Conservation (phyloP, 805 yeast species). For the Ogataea pini region DNA sequence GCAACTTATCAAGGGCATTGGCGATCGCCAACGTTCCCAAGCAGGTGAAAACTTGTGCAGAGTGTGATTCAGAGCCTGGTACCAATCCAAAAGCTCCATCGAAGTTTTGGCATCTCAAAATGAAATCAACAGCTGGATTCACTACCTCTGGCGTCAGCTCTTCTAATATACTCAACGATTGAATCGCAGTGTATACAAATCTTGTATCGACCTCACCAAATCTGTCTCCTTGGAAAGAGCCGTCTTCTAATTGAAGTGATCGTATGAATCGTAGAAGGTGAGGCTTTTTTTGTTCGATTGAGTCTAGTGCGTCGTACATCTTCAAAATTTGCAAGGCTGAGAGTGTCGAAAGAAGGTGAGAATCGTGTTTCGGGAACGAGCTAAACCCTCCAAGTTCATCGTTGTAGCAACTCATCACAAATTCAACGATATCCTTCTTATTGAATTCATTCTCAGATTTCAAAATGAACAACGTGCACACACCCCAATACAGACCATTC, state of each 20-base stretch:
- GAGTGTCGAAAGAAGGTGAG: conserved; percentile 80
- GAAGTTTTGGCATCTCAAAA: conserved; percentile 74
- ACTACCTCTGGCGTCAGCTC: conserved; percentile 47
- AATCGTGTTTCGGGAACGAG: conserved; percentile 85
- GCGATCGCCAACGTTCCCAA: conserved; percentile 77
- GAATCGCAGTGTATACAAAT: conserved; percentile 81
- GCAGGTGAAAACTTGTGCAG: conserved; percentile 89
- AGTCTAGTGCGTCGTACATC: conserved; percentile 60
- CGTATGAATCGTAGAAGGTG: conserved; percentile 40
- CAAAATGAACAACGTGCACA: conserved; percentile 69
- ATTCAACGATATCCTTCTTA: conserved; percentile 62
- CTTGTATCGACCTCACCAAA: conserved; percentile 94
- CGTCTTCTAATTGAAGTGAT: conserved; percentile 54
- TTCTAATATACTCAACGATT: conserved; percentile 69
- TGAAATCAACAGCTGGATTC: conserved; percentile 64
- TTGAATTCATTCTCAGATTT: conserved; percentile 57
- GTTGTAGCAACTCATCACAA: conserved; percentile 67
- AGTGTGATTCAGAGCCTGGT: conserved; percentile 95
- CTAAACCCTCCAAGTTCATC: conserved; percentile 76
- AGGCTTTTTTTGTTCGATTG: conserved; percentile 27
- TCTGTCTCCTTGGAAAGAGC: conserved; percentile 85
- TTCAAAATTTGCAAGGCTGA: conserved; percentile 82
- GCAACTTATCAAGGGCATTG: conserved; percentile 50
- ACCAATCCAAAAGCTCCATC: conserved; percentile 95
- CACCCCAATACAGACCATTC: conserved; percentile 96